Evolutionary conservation across 2,329 filamentous ascomycete species (phyloP).

Genomic region (Bipolaris oryzae): DNA sequence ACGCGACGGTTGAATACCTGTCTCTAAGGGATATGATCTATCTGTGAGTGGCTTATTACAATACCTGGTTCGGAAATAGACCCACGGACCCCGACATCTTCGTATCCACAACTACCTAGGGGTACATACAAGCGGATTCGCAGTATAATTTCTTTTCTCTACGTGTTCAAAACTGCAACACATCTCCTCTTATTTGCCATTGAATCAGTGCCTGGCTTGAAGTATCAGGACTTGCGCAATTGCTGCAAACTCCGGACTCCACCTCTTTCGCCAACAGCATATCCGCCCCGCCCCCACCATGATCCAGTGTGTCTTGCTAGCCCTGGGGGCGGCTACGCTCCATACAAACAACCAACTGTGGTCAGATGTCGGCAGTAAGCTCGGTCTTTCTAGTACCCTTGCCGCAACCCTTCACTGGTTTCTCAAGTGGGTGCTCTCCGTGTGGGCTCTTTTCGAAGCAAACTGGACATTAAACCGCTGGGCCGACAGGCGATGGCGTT

Average conservation of each 20-base stretch:
- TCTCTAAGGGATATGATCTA: neutral
- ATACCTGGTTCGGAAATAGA: neutral
- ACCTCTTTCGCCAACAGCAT: slow-evolving; percentile 7
- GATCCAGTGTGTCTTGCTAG: slow-evolving; percentile 29
- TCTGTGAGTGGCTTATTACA: neutral
- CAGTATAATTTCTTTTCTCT: neutral
- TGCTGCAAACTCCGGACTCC: slow-evolving; percentile 2
- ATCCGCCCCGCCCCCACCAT: slow-evolving; percentile 18
- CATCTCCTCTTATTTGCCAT: neutral
- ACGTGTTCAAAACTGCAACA: neutral
- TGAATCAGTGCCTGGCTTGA: neutral
- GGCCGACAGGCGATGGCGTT: slow-evolving; percentile 50
- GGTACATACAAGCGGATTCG: neutral
- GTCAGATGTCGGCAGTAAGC: slow-evolving; percentile 23
- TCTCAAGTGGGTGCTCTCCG: slow-evolving; percentile 36
- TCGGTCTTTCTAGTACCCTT: slow-evolving; percentile 35
- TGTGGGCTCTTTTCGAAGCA: slow-evolving; percentile 30
- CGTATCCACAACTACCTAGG: neutral
- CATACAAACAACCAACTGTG: slow-evolving; percentile 26
- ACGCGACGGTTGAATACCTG: neutral
- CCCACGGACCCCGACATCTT: neutral
- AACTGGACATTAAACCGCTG: slow-evolving; percentile 39
- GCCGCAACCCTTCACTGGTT: slow-evolving; percentile 27
- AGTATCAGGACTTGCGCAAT: neutral
- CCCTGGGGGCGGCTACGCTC: slow-evolving; percentile 25